A percentile compares a stretch with the other conserved stretches of the same genome.
Conservation (phyloP, 2,329 filamentous ascomycete species). For the Colletotrichum orchidophilum region DNA sequence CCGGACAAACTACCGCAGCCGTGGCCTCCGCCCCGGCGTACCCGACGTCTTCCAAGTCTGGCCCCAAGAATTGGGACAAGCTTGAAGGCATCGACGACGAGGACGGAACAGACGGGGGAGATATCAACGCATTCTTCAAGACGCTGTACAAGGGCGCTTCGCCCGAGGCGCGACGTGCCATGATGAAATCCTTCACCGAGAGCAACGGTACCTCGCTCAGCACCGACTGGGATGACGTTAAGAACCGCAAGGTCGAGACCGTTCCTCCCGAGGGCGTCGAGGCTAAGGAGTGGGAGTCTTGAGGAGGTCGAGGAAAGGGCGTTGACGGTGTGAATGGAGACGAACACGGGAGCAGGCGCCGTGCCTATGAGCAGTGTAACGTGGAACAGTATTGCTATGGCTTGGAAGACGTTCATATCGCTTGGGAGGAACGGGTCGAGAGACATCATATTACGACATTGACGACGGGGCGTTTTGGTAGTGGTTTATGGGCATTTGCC, state of each 20-base stretch:
- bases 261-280: slow-evolving; percentile 80
- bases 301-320: background rate
- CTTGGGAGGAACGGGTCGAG: background rate
- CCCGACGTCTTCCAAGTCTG: slow-evolving; percentile 84
- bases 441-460: background rate
- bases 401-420: background rate
- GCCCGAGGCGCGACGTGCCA: slow-evolving; percentile 85
- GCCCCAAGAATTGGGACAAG: slow-evolving; percentile 93
- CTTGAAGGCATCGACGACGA: slow-evolving; percentile 64
- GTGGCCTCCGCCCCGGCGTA: slow-evolving; percentile 65
- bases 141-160: slow-evolving; percentile 81
- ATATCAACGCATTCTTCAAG: slow-evolving; percentile 89
- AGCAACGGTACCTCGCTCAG: slow-evolving; percentile 93
- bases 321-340: too few relatives aligned
- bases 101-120: slow-evolving; percentile 66
- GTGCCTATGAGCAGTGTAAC: background rate
- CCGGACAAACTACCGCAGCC: slow-evolving; percentile 16
- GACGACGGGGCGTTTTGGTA: background rate
- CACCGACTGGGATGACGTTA: slow-evolving; percentile 90
- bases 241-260: slow-evolving; percentile 75
- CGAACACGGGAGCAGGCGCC: too few relatives aligned
- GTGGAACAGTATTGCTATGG: background rate
- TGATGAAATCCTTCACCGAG: slow-evolving; percentile 97
- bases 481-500: background rate
- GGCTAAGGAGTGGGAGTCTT: slow-evolving; percentile 72